Evolutionary conservation across 2,329 filamentous ascomycete species (phyloP).

Genomic region (Ceratocystis destructans): DNA sequence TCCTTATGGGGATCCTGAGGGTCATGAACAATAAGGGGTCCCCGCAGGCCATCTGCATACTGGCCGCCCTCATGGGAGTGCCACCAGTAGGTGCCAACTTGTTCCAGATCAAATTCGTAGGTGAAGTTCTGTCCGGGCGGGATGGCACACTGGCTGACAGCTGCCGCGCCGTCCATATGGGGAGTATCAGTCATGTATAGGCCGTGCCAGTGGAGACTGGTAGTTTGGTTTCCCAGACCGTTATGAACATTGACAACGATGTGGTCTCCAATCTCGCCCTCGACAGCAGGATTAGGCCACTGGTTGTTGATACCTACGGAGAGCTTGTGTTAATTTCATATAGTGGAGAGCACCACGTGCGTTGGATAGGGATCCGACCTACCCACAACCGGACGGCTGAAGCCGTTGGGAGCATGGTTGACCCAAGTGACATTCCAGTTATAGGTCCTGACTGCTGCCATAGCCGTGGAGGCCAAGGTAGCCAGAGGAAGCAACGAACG

Average conservation of each 20-base stretch:
- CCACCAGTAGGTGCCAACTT: constrained; percentile 36
- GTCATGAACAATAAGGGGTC: constrained; percentile 41
- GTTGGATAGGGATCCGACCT: background rate
- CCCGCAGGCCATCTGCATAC: constrained; percentile 46
- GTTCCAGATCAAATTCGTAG: constrained; percentile 37
- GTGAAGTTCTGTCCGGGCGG: constrained; percentile 38
- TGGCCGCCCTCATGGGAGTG: constrained; percentile 28
- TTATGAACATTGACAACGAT: constrained; percentile 38
- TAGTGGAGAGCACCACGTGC: background rate
- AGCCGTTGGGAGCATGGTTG: constrained; percentile 17
- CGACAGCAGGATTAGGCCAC: constrained; percentile 13
- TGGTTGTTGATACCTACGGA: constrained; percentile 28
- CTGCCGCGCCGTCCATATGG: constrained; percentile 45
- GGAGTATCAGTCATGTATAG: constrained; percentile 39
- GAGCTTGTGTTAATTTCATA: background rate
- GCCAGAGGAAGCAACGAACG: background rate
- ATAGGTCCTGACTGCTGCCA: constrained; percentile 14
- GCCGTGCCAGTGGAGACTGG: constrained; percentile 45
- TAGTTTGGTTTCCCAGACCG: constrained; percentile 38
- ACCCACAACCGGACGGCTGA: constrained; percentile 20
- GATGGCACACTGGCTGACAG: constrained; percentile 42
- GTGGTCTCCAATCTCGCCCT: constrained; percentile 27
- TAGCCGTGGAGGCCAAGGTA: constrained; percentile 8
- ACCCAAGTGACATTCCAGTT: constrained; percentile 20
- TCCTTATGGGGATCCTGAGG: constrained; percentile 33